Conservation (phyloP, 352 stramenopile genomes). For the Phytopythium mirpurense region DNA sequence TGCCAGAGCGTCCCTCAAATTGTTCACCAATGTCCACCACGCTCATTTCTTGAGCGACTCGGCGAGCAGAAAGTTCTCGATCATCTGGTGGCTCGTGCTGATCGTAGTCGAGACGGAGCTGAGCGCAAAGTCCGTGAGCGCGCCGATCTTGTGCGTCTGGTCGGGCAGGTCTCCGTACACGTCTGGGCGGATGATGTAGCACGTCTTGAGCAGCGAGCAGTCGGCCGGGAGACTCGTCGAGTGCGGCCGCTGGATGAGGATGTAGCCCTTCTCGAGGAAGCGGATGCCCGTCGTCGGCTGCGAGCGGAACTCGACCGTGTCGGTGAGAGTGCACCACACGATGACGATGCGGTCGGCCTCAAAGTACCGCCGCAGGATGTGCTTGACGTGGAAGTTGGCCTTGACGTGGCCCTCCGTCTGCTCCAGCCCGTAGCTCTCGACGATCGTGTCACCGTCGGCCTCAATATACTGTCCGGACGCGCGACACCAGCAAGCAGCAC, state of each 20-base stretch:
- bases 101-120: constrained; percentile 27
- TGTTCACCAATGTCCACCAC: no score
- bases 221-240: constrained; percentile 23
- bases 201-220: constrained; percentile 41
- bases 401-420: constrained; percentile 40
- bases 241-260: constrained; percentile 38
- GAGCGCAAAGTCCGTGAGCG: constrained; percentile 38
- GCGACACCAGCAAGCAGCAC: no score
- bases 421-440: constrained; percentile 56
- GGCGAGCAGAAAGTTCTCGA: constrained; percentile 42
- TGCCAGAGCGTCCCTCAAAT: no score
- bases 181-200: constrained; percentile 34
- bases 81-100: constrained; percentile 30
- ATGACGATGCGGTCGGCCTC: constrained; percentile 52
- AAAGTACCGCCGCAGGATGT: constrained; percentile 56
- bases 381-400: constrained; percentile 45
- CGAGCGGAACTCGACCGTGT: constrained; percentile 37
- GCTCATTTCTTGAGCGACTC: constrained; percentile 13
- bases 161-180: constrained; percentile 34
- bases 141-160: constrained; percentile 19
- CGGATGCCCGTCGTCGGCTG: constrained; percentile 24
- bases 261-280: constrained; percentile 51
- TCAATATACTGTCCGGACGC: constrained; percentile 9
- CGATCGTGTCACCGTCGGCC: constrained; percentile 37
- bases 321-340: constrained; percentile 48